These are phyloP conservation scores for Prunus persica DNA, from an alignment of 306 rosid species.

Conservation along the genomic window Prunus_persica_NCBIv2 NC_034012.1:21497001-21497500, in stretches of 20 bases:
- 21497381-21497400: conserved; percentile 93
- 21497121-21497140: conserved; percentile 11
- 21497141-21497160: conserved; percentile 28
- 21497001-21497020: conserved; percentile 59
- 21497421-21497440: conserved; percentile 7
- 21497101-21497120: conserved; percentile 28
- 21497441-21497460: not conserved
- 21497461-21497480: not conserved
- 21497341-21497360: conserved; percentile 58
- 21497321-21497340: not conserved
- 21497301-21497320: conserved; percentile 7
- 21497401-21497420: conserved; percentile 58
- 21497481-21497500: not conserved
- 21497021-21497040: conserved; percentile 64
- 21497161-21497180: conserved; percentile 87
- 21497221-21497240: conserved; percentile 59
- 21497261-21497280: conserved; percentile 18
- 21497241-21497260: conserved; percentile 89
- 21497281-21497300: conserved; percentile 18
- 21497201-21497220: conserved; percentile 85
- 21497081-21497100: conserved; percentile 50
- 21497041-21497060: conserved; percentile 68
- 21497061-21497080: conserved; percentile 63
- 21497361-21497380: conserved; percentile 95
- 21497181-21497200: conserved; percentile 92